These are phyloP conservation scores for Aspergillus sp. DNA, from an alignment of 2,329 filamentous ascomycete genomes.

Conservation along the genomic window DNA sequence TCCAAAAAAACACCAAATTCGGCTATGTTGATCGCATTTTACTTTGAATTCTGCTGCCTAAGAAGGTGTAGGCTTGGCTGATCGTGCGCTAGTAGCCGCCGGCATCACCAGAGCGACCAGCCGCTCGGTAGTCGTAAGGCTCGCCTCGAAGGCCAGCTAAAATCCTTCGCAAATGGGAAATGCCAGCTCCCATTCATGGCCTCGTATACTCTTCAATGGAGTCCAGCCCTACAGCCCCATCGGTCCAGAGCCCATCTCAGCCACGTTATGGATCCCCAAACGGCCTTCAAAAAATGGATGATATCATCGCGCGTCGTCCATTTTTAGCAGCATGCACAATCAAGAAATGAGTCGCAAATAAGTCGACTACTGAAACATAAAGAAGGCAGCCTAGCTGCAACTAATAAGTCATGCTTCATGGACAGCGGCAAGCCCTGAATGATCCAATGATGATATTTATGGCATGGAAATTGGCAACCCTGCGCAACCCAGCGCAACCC, in stretches of 20 bases:
- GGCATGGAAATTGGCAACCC: background rate
- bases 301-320: background rate
- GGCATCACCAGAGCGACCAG: background rate
- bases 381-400: background rate
- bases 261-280: background rate
- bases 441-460: background rate
- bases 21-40: slow-evolving; percentile 5
- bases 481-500: background rate
- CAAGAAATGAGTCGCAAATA: background rate
- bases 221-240: slow-evolving; percentile 8
- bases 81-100: background rate
- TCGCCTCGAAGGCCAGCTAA: too few relatives aligned
- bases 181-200: background rate
- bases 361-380: background rate
- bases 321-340: background rate
- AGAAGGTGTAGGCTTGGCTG: background rate
- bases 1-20: background rate
- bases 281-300: background rate
- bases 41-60: slow-evolving; percentile 5
- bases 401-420: background rate
- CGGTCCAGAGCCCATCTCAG: background rate
- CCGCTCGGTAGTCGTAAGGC: background rate
- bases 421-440: background rate
- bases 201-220: background rate
- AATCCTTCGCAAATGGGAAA: background rate